These are phyloP conservation scores for Juglanconis sp. DNA, from an alignment of 2,329 filamentous ascomycete species.

Conservation along the genomic window DNA sequence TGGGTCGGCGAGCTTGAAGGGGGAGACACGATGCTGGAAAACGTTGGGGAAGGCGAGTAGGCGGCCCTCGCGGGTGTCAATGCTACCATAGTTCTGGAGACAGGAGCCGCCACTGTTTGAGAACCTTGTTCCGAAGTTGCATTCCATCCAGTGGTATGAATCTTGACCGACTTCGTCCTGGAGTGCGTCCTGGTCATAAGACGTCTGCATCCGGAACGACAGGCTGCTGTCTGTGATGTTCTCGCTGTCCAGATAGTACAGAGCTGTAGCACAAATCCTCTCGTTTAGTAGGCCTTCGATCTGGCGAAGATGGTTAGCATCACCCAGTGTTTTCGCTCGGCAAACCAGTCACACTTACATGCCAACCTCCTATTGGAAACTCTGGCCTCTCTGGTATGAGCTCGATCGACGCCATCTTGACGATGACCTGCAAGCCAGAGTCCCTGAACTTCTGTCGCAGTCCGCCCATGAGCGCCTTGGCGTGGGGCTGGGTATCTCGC, in stretches of 20 bases:
- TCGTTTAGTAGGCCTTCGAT: constrained; percentile 58
- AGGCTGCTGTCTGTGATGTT: constrained; percentile 56
- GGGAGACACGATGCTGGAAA: constrained; percentile 48
- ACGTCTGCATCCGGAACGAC: constrained; percentile 44
- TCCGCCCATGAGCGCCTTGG: constrained; percentile 14
- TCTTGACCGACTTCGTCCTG: constrained; percentile 24
- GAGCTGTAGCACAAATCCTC: constrained; percentile 59
- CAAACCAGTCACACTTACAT: constrained; percentile 24
- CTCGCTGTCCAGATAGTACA: constrained; percentile 59
- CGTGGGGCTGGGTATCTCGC: background rate
- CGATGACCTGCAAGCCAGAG: constrained; percentile 54
- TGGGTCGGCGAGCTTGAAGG: constrained; percentile 50
- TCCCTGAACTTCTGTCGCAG: constrained; percentile 17
- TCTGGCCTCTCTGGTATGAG: constrained; percentile 55
- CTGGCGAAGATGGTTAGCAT: background rate
- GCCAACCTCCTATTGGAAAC: constrained; percentile 53
- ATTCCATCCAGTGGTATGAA: constrained; percentile 31
- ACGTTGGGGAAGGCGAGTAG: constrained; percentile 55
- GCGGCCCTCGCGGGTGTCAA: constrained; percentile 44
- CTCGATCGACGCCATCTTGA: constrained; percentile 61
- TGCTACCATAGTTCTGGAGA: constrained; percentile 44
- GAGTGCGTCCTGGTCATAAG: constrained; percentile 34
- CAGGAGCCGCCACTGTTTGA: constrained; percentile 28
- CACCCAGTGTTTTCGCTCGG: background rate
- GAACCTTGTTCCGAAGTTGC: constrained; percentile 32